Evolutionary conservation across 202 grass and related monocot genomes (phyloP).

Genomic region (Musa balbisiana): DNA sequence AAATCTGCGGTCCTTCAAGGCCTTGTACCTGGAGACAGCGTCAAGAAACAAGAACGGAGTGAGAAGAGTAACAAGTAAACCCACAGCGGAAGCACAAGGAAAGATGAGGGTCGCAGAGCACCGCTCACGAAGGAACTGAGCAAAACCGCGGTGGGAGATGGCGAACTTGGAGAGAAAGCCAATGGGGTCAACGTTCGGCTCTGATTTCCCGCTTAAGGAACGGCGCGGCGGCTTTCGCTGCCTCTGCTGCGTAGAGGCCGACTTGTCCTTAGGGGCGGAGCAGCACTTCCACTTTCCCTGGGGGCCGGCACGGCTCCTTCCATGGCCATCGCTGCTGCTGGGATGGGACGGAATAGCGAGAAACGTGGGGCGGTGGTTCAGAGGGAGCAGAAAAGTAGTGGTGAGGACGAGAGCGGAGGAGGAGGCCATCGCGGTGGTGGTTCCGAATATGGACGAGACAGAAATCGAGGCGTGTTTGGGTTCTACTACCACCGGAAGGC

Average conservation of each 20-base stretch:
- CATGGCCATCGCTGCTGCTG: background rate
- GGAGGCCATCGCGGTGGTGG: background rate
- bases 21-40: constrained; percentile 54
- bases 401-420: background rate
- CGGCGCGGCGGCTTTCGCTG: constrained; percentile 30
- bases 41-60: constrained; percentile 5
- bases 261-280: constrained; percentile 20
- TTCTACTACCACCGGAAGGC: background rate
- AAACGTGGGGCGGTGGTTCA: background rate
- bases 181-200: constrained; percentile 43
- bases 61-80: background rate
- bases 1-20: constrained; percentile 66
- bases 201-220: constrained; percentile 6
- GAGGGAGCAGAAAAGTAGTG: background rate
- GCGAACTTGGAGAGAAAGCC: constrained; percentile 68
- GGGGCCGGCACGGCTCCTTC: background rate
- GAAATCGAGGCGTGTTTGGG: background rate
- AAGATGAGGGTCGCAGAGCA: constrained; percentile 12
- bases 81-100: background rate
- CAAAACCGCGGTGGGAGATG: constrained; percentile 57
- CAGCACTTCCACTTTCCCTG: background rate
- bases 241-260: constrained; percentile 20
- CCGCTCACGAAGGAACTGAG: constrained; percentile 84
- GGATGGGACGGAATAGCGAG: background rate
- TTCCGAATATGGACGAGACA: no score